These are phyloP conservation scores for Stagonosporopsis cucurbitacearum DNA, from an alignment of 2,329 filamentous ascomycete genomes.

Conservation along the genomic window DNA sequence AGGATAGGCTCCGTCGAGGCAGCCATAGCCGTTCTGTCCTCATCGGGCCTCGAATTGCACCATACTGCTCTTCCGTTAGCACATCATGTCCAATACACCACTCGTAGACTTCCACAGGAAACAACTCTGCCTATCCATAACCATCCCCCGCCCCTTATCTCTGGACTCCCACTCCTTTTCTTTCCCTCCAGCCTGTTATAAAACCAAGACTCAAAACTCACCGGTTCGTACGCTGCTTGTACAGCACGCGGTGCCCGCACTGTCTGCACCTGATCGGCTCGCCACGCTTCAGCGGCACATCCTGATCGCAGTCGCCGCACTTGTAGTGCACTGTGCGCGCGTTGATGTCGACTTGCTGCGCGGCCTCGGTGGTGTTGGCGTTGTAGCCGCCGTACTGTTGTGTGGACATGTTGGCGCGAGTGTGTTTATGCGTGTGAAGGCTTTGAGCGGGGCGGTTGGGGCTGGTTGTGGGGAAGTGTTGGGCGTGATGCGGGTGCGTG, in stretches of 20 bases:
- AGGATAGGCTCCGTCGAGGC: background rate
- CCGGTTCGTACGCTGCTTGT: slow-evolving; percentile 98
- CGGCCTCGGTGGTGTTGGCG: slow-evolving; percentile 23
- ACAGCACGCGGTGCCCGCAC: slow-evolving; percentile 93
- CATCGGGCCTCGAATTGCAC: slow-evolving; percentile 96
- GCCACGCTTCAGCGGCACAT: slow-evolving; percentile 75
- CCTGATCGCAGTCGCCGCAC: slow-evolving; percentile 84
- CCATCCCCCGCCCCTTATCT: background rate
- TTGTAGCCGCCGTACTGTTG: slow-evolving; percentile 19
- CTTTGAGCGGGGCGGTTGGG: background rate
- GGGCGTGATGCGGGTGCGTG: background rate
- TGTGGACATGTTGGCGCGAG: slow-evolving; percentile 13
- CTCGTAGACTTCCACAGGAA: background rate
- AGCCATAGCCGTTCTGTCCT: slow-evolving; percentile 7
- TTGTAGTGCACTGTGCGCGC: slow-evolving; percentile 57
- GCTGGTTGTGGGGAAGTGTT: background rate
- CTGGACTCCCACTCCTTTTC: background rate
- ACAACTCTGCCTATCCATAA: too few species aligned
- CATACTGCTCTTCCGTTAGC: slow-evolving; percentile 65
- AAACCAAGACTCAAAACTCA: slow-evolving; percentile 56
- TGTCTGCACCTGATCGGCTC: slow-evolving; percentile 88
- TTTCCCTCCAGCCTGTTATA: background rate
- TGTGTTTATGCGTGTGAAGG: too few species aligned
- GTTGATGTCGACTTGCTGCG: slow-evolving; percentile 48
- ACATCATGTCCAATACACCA: background rate